Percentiles rank a stretch among this genome's conserved stretches.
Evolutionary conservation across 2,329 filamentous ascomycete genomes (phyloP).

Genomic region (Aspergillus niger): DNA sequence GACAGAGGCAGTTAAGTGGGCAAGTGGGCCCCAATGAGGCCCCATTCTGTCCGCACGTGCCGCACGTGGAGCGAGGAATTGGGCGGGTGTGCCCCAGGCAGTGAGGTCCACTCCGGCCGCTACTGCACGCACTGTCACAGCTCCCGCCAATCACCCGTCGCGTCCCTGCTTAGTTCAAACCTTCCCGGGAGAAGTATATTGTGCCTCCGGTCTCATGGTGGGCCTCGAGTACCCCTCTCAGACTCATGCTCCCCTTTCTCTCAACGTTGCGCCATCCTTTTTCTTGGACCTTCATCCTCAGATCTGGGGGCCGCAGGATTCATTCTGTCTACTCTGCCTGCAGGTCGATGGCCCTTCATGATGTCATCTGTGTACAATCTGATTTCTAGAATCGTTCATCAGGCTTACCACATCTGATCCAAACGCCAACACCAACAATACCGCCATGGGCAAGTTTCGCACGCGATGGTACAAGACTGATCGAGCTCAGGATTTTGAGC

Average conservation of each 20-base stretch:
- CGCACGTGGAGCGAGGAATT: conserved; percentile 22
- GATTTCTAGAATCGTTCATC: background rate
- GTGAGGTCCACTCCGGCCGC: conserved; percentile 3
- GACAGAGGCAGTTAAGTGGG: too few species aligned
- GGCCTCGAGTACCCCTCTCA: background rate
- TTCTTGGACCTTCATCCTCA: background rate
- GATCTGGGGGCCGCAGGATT: conserved; percentile 2
- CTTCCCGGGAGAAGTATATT: background rate
- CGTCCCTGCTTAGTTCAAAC: conserved; percentile 1
- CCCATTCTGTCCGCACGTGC: background rate
- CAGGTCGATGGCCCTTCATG: background rate
- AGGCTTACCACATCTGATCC: background rate
- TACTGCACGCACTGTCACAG: background rate
- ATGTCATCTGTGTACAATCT: conserved; percentile 4
- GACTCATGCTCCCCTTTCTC: background rate
- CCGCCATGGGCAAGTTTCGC: conserved; percentile 37
- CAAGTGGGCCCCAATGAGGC: background rate
- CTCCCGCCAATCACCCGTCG: background rate
- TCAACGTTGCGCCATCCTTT: background rate
- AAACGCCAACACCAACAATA: background rate
- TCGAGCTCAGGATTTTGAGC: conserved; percentile 47
- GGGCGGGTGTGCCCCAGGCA: conserved; percentile 10
- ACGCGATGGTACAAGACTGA: conserved; percentile 46
- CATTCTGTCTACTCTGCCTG: conserved; percentile 1
- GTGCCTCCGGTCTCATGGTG: background rate